phyloP scores from a whole-genome alignment of 768 basidiomycete genomes.

The Mycena kentingensis region DNA sequence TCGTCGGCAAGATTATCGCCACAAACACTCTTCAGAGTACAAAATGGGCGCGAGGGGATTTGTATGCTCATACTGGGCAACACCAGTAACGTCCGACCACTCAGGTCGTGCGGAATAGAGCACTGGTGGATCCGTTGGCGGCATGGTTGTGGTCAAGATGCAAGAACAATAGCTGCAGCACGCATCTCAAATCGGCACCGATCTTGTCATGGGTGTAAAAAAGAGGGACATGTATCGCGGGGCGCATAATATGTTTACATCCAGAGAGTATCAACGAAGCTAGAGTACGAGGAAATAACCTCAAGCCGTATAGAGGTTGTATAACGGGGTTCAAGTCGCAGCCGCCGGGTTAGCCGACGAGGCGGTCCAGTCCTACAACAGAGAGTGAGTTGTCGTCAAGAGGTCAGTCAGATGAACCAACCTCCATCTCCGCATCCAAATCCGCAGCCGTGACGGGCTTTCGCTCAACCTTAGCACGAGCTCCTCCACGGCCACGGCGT shows the following conservation, averaged over 20 bases:
- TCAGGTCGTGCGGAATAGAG: slow-evolving; percentile 66
- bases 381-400: not conserved
- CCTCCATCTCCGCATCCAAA: slow-evolving; percentile 98
- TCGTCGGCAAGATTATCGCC: slow-evolving; percentile 3
- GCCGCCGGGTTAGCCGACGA: slow-evolving; percentile 51
- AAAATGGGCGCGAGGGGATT: slow-evolving; percentile 90
- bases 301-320: no score
- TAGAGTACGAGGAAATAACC: not conserved
- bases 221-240: not conserved
- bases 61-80: slow-evolving; percentile 78
- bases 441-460: slow-evolving; percentile 83
- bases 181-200: not conserved
- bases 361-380: slow-evolving; percentile 62
- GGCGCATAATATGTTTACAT: not conserved
- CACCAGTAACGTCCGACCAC: slow-evolving; percentile 80
- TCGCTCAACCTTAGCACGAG: slow-evolving; percentile 57
- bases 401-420: slow-evolving; percentile 41
- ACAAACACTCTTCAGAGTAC: slow-evolving; percentile 85
- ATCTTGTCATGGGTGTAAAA: not conserved
- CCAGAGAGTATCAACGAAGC: not conserved
- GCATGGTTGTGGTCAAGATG: slow-evolving; percentile 15
- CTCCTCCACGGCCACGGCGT: slow-evolving; percentile 50
- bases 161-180: slow-evolving; percentile 5
- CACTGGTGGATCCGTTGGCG: slow-evolving; percentile 3
- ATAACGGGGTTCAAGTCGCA: slow-evolving; percentile 29